Evolutionary conservation across 1,284 basidiomycete genomes (phyloP).

Genomic region (Sutorius eximius): DNA sequence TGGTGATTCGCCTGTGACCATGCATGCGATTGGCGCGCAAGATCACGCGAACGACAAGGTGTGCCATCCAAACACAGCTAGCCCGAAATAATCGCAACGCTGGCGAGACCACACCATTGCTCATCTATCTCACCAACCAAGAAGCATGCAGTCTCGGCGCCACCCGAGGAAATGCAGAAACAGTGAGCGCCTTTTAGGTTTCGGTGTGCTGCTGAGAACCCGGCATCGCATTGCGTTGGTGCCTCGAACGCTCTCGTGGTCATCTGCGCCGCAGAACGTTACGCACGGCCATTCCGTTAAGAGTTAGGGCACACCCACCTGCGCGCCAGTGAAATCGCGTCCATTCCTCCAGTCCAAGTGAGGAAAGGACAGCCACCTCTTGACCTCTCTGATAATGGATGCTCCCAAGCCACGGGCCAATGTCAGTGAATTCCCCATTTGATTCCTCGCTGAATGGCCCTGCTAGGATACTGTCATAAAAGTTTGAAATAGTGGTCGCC

Average conservation of each 20-base stretch:
- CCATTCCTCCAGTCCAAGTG: slow-evolving; percentile 15
- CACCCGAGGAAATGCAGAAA: slow-evolving; percentile 13
- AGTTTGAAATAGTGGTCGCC: slow-evolving; percentile 38
- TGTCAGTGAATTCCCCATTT: slow-evolving; percentile 54
- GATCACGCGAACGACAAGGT: not conserved
- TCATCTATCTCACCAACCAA: slow-evolving; percentile 13
- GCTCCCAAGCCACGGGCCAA: slow-evolving; percentile 50
- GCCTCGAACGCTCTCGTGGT: slow-evolving; percentile 12
- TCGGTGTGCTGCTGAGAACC: slow-evolving; percentile 6
- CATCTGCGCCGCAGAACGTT: slow-evolving; percentile 15
- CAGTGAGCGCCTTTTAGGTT: slow-evolving; percentile 4
- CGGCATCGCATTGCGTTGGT: slow-evolving; percentile 11
- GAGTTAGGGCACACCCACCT: slow-evolving; percentile 2
- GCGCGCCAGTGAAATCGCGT: not conserved
- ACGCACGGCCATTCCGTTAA: slow-evolving; percentile 1
- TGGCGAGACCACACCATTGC: slow-evolving; percentile 22
- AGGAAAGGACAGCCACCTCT: slow-evolving; percentile 8
- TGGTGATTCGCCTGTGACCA: not conserved
- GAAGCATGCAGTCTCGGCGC: slow-evolving; percentile 19
- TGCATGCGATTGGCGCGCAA: not conserved
- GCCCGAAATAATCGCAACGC: slow-evolving; percentile 13
- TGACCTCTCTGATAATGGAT: slow-evolving; percentile 34
- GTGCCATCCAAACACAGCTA: not conserved
- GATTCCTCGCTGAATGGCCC: slow-evolving; percentile 48
- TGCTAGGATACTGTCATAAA: slow-evolving; percentile 52